Percentiles rank a stretch among this genome's conserved stretches.
Evolutionary conservation across 2,329 filamentous ascomycete species (phyloP).

Genomic region (Huntiella abstrusa): DNA sequence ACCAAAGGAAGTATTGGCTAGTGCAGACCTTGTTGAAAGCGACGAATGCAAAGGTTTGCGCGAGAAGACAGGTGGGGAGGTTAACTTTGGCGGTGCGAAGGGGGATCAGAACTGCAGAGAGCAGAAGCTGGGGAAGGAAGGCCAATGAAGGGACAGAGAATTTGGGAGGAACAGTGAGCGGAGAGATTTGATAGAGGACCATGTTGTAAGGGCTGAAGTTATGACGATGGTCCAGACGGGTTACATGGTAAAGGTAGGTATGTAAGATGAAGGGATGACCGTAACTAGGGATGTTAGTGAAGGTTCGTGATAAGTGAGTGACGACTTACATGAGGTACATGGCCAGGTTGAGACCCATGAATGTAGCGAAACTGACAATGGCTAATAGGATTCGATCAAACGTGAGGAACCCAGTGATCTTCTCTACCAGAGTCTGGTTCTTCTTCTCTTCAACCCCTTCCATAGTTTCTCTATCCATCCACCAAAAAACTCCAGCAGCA

Average conservation of each 20-base stretch:
- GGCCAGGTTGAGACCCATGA: slow-evolving; percentile 49
- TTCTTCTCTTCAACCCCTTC: slow-evolving; percentile 11
- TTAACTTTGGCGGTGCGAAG: slow-evolving; percentile 62
- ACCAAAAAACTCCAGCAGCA: slow-evolving; percentile 62
- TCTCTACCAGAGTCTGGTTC: slow-evolving; percentile 13
- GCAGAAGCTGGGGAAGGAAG: slow-evolving; percentile 70
- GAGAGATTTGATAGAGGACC: slow-evolving; percentile 70
- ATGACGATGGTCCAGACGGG: slow-evolving; percentile 85
- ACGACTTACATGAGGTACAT: slow-evolving; percentile 57
- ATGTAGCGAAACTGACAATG: slow-evolving; percentile 50
- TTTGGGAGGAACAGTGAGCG: slow-evolving; percentile 25
- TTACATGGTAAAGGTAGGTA: slow-evolving; percentile 84
- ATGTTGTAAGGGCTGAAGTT: slow-evolving; percentile 97
- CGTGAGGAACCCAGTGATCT: slow-evolving; percentile 27
- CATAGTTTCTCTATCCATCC: slow-evolving; percentile 44
- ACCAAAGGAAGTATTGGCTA: slow-evolving; percentile 99
- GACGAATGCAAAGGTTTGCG: slow-evolving; percentile 93
- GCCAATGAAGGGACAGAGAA: slow-evolving; percentile 55
- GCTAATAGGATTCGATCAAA: slow-evolving; percentile 37
- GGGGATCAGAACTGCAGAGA: slow-evolving; percentile 61
- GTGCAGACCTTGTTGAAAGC: slow-evolving; percentile 99
- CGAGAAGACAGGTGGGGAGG: slow-evolving; percentile 68
- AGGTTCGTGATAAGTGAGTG: background rate
- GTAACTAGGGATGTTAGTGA: slow-evolving; percentile 33
- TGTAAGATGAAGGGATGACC: slow-evolving; percentile 67